phyloP scores from a whole-genome alignment of 345 rosid species.

The Cardamine resedifolia region DNA sequence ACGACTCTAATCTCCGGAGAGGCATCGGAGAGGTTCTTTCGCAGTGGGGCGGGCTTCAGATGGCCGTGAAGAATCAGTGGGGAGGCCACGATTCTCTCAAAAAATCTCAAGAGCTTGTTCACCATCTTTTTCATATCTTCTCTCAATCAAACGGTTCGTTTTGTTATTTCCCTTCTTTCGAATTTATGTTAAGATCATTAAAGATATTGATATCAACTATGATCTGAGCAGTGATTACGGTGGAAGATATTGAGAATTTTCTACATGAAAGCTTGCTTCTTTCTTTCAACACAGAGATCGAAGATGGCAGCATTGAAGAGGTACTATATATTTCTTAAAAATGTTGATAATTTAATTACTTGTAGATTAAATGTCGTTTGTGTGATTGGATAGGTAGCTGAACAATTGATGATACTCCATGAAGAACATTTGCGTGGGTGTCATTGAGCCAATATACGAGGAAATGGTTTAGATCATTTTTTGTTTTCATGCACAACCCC shows the following conservation, averaged over 20 bases:
- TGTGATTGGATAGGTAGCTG: slow-evolving; percentile 33
- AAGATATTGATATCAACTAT: background rate
- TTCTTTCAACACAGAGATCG: slow-evolving; percentile 78
- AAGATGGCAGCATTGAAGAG: slow-evolving; percentile 91
- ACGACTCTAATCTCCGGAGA: slow-evolving; percentile 38
- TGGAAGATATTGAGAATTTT: slow-evolving; percentile 71
- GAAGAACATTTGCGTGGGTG: slow-evolving; percentile 34
- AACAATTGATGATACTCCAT: slow-evolving; percentile 37
- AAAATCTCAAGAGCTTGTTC: slow-evolving; percentile 39
- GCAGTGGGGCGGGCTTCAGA: slow-evolving; percentile 71
- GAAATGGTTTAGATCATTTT: background rate
- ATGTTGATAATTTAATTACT: background rate
- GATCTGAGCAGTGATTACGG: slow-evolving; percentile 43
- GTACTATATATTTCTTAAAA: slow-evolving; percentile 25
- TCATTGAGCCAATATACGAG: slow-evolving; percentile 8
- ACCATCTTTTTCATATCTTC: slow-evolving; percentile 54
- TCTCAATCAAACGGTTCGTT: slow-evolving; percentile 49
- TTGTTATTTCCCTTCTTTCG: background rate
- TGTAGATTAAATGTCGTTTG: background rate
- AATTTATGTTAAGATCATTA: background rate
- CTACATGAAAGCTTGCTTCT: slow-evolving; percentile 74
- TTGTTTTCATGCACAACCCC: background rate
- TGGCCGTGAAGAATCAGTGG: slow-evolving; percentile 79
- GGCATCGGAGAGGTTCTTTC: slow-evolving; percentile 50
- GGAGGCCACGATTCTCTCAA: slow-evolving; percentile 68